Evolutionary conservation across 208 protist genomes (phyloP).

Genomic region (Trypanosoma theileri): DNA sequence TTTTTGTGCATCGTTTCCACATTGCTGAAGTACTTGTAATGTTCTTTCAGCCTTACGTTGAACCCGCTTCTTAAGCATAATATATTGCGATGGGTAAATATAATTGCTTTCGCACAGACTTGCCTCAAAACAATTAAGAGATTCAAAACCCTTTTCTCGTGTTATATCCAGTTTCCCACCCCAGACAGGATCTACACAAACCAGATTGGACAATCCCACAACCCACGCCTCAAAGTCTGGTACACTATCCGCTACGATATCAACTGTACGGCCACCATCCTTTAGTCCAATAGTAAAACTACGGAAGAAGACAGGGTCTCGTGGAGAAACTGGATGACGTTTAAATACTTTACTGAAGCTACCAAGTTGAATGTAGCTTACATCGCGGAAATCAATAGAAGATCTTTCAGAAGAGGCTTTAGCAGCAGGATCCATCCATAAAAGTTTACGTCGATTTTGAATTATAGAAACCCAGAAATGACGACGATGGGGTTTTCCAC

Average conservation of each 20-base stretch:
- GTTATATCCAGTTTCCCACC: slow-evolving; percentile 88
- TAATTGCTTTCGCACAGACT: slow-evolving; percentile 86
- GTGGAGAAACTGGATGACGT: slow-evolving; percentile 61
- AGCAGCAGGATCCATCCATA: slow-evolving; percentile 70
- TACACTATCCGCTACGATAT: slow-evolving; percentile 83
- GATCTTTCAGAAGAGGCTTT: slow-evolving; percentile 48
- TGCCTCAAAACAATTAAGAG: slow-evolving; percentile 81
- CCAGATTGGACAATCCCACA: slow-evolving; percentile 79
- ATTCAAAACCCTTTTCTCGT: slow-evolving; percentile 55
- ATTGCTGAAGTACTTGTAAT: slow-evolving; percentile 53
- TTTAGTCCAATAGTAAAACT: slow-evolving; percentile 88
- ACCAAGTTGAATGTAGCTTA: slow-evolving; percentile 89
- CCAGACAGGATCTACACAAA: slow-evolving; percentile 87
- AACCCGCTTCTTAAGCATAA: slow-evolving; percentile 78
- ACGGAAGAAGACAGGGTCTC: slow-evolving; percentile 77
- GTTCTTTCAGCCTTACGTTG: slow-evolving; percentile 43
- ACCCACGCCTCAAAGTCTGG: slow-evolving; percentile 94
- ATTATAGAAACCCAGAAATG: slow-evolving; percentile 83
- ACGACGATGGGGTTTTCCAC: slow-evolving; percentile 85
- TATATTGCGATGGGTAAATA: slow-evolving; percentile 78
- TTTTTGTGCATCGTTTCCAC: slow-evolving; percentile 66
- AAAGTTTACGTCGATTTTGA: slow-evolving; percentile 46
- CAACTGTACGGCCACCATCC: slow-evolving; percentile 82
- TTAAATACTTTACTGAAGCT: slow-evolving; percentile 91
- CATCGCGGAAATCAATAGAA: slow-evolving; percentile 65